These are phyloP conservation scores for Cytospora leucostoma DNA, from an alignment of 2,329 filamentous ascomycete species.

Conservation along the genomic window DNA sequence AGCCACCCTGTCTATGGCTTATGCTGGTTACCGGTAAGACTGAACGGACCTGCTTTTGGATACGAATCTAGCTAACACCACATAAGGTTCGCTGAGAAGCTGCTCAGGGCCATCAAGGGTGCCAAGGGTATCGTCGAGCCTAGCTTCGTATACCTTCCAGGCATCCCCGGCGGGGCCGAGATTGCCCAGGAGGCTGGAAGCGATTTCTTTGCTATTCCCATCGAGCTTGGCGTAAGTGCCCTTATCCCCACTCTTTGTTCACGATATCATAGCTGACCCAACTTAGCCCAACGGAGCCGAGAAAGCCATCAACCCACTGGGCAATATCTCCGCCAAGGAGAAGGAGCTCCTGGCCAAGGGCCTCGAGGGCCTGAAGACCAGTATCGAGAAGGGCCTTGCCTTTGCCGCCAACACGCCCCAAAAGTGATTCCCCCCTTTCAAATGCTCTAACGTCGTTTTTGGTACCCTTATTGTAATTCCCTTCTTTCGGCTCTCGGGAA, in stretches of 20 bases:
- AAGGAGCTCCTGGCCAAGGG: conserved; percentile 79
- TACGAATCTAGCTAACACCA: conserved; percentile 21
- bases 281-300: conserved; percentile 76
- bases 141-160: conserved; percentile 92
- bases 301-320: conserved; percentile 80
- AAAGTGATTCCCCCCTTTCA: conserved; percentile 66
- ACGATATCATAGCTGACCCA: conserved; percentile 8
- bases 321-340: conserved; percentile 79
- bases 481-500: conserved; percentile 27
- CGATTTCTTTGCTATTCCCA: conserved; percentile 95
- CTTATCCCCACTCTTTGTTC: conserved; percentile 8
- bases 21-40: conserved; percentile 84
- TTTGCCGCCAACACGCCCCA: conserved; percentile 86
- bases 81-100: conserved; percentile 86
- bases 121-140: conserved; percentile 93
- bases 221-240: conserved; percentile 86
- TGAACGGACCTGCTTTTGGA: neutral
- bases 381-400: conserved; percentile 90
- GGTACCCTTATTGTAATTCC: conserved; percentile 23
- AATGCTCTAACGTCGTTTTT: conserved; percentile 30
- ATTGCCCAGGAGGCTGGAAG: conserved; percentile 80
- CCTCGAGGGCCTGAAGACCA: conserved; percentile 79
- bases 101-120: conserved; percentile 84
- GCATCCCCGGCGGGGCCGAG: conserved; percentile 82
- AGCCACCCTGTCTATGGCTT: conserved; percentile 84